Conservation (phyloP, 768 basidiomycete species). For the Terana coerulea region DNA sequence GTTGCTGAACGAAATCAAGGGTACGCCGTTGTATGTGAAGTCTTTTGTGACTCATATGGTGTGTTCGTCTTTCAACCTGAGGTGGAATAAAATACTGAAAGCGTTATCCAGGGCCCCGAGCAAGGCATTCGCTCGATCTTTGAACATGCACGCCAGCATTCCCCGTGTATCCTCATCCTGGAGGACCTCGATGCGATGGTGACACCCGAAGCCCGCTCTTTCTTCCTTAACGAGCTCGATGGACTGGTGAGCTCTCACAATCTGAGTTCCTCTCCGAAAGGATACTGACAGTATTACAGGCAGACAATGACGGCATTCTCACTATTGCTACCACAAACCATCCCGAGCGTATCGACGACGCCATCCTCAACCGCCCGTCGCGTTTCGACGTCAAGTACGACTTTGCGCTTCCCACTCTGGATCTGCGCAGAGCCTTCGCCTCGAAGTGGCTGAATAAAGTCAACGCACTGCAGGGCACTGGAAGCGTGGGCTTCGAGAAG, state of each 20-base stretch:
- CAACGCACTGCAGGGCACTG: slow-evolving; percentile 20
- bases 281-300: slow-evolving; percentile 18
- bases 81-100: not conserved
- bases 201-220: slow-evolving; percentile 33
- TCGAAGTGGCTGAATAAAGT: slow-evolving; percentile 37
- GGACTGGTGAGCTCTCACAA: slow-evolving; percentile 20
- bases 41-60: slow-evolving; percentile 31
- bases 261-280: not conserved
- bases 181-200: slow-evolving; percentile 43
- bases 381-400: slow-evolving; percentile 43
- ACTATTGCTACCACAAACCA: slow-evolving; percentile 39
- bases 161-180: slow-evolving; percentile 32
- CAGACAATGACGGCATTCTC: slow-evolving; percentile 38
- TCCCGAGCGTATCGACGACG: slow-evolving; percentile 39
- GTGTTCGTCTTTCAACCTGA: slow-evolving; percentile 10
- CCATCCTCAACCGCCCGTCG: slow-evolving; percentile 37
- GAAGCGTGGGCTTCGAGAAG: slow-evolving; percentile 26
- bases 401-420: slow-evolving; percentile 30
- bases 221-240: slow-evolving; percentile 39
- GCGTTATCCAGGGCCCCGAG: slow-evolving; percentile 18
- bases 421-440: slow-evolving; percentile 32
- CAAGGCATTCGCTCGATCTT: slow-evolving; percentile 34
- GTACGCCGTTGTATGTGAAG: slow-evolving; percentile 37
- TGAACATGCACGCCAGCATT: slow-evolving; percentile 27
- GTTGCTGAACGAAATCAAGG: slow-evolving; percentile 22